phyloP scores from a whole-genome alignment of 805 yeast species.

The Huiozyma naganishii region DNA sequence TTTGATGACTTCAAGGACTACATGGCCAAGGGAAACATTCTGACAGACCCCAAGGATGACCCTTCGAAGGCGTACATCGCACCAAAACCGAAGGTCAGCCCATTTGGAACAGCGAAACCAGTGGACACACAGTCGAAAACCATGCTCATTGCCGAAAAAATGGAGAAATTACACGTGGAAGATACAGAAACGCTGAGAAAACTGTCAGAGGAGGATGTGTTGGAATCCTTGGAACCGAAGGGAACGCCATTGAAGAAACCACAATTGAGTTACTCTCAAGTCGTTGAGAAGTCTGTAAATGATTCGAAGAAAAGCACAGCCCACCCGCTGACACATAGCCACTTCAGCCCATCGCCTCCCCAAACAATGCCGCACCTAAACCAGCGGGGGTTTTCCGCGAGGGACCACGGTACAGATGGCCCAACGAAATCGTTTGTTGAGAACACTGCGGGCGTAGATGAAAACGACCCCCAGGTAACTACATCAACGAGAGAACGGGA shows the following conservation, averaged over 20 bases:
- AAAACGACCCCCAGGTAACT: background rate
- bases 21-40: slow-evolving; percentile 18
- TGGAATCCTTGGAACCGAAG: slow-evolving; percentile 7
- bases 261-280: slow-evolving; percentile 19
- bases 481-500: background rate
- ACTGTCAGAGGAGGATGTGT: slow-evolving; percentile 13
- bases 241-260: slow-evolving; percentile 15
- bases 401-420: too few relatives aligned
- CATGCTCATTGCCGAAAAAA: slow-evolving; percentile 47
- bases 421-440: background rate
- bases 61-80: slow-evolving; percentile 16
- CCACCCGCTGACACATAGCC: background rate
- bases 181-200: slow-evolving; percentile 30
- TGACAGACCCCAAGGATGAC: slow-evolving; percentile 19
- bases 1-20: slow-evolving; percentile 31
- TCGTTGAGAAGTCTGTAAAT: slow-evolving; percentile 18
- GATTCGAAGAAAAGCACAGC: slow-evolving; percentile 7
- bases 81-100: slow-evolving; percentile 40
- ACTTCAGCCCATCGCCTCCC: background rate
- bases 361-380: too few relatives aligned
- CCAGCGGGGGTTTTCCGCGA: too few relatives aligned
- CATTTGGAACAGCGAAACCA: slow-evolving; percentile 81
- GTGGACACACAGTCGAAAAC: slow-evolving; percentile 63
- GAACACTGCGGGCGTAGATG: background rate
- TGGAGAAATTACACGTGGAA: slow-evolving; percentile 34